A percentile compares a stretch with the other conserved stretches of the same genome.
Conservation (phyloP, 208 protist species). For the Leishmania guyanensis region DNA sequence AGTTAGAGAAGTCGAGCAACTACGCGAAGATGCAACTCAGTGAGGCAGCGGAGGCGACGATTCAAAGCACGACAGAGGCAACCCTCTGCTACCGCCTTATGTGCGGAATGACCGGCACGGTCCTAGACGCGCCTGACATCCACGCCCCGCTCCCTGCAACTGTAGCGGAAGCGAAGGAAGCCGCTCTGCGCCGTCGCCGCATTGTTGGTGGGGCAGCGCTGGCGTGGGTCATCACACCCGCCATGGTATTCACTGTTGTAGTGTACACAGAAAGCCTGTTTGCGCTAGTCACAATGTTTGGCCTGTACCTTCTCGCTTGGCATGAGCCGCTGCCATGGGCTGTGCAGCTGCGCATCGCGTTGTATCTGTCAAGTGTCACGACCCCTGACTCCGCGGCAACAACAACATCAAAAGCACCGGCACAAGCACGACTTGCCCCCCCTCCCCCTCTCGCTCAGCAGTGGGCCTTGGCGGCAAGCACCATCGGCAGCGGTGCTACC, state of each 20-base stretch:
- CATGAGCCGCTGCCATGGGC: conserved; percentile 27
- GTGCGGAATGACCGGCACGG: conserved; percentile 23
- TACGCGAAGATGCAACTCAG: neutral
- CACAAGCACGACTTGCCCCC: neutral
- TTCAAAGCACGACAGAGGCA: conserved; percentile 12
- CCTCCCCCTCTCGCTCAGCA: conserved; percentile 1
- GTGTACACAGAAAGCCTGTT: conserved; percentile 86
- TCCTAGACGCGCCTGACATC: conserved; percentile 12
- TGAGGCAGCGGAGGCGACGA: neutral
- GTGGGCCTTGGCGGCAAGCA: neutral
- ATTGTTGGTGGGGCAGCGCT: conserved; percentile 54
- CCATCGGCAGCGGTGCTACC: neutral
- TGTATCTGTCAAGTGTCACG: neutral
- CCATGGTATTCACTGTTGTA: conserved; percentile 72
- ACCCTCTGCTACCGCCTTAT: conserved; percentile 21
- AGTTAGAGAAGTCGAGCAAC: neutral
- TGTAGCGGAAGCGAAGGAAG: neutral
- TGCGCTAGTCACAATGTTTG: conserved; percentile 53
- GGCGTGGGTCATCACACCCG: conserved; percentile 63
- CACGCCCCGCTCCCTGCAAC: conserved; percentile 13
- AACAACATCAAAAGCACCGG: neutral
- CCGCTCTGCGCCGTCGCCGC: conserved; percentile 28
- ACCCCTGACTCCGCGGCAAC: neutral
- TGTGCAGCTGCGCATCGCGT: conserved; percentile 24
- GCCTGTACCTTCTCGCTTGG: conserved; percentile 53